phyloP scores from a whole-genome alignment of 371 early-diverging fungal genomes.

The Lichtheimia corymbifera region DNA sequence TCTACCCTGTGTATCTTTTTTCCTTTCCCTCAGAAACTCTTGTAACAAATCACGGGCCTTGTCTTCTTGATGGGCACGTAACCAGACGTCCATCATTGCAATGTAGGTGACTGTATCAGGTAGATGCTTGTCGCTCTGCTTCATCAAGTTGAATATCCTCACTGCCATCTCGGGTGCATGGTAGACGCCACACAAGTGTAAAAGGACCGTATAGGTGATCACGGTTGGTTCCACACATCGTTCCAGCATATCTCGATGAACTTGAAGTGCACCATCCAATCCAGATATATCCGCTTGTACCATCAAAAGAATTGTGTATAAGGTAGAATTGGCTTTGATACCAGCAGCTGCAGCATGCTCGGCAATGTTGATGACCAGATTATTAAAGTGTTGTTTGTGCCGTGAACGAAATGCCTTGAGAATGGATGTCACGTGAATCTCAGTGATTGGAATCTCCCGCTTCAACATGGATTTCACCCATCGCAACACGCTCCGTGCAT shows the following conservation, averaged over 20 bases:
- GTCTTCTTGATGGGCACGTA: slow-evolving; percentile 23
- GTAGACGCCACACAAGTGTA: slow-evolving; percentile 32
- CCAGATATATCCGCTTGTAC: slow-evolving; percentile 33
- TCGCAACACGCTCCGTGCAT: slow-evolving; percentile 29
- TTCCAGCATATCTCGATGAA: slow-evolving; percentile 43
- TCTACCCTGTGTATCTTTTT: slow-evolving; percentile 25
- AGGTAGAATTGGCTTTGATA: slow-evolving; percentile 35
- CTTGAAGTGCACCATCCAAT: slow-evolving; percentile 28
- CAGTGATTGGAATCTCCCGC: slow-evolving; percentile 28
- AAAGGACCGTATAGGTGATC: slow-evolving; percentile 46
- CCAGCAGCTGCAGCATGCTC: slow-evolving; percentile 36
- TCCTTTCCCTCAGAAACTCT: slow-evolving; percentile 29
- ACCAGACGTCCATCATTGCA: slow-evolving; percentile 47
- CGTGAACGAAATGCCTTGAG: slow-evolving; percentile 29
- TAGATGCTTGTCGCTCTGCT: slow-evolving; percentile 18
- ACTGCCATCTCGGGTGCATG: slow-evolving; percentile 39
- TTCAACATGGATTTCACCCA: slow-evolving; percentile 48
- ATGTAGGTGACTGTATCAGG: slow-evolving; percentile 49
- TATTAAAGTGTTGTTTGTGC: slow-evolving; percentile 6
- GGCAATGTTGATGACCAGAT: slow-evolving; percentile 27
- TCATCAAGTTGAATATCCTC: slow-evolving; percentile 48
- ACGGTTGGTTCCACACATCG: slow-evolving; percentile 36
- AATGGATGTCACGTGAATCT: slow-evolving; percentile 29
- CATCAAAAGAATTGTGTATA: slow-evolving; percentile 43
- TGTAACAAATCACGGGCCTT: slow-evolving; percentile 32